A percentile compares a stretch with the other conserved stretches of the same genome.
phyloP scores from a whole-genome alignment of 345 rosid species.

The Gossypium sturtianum region DNA sequence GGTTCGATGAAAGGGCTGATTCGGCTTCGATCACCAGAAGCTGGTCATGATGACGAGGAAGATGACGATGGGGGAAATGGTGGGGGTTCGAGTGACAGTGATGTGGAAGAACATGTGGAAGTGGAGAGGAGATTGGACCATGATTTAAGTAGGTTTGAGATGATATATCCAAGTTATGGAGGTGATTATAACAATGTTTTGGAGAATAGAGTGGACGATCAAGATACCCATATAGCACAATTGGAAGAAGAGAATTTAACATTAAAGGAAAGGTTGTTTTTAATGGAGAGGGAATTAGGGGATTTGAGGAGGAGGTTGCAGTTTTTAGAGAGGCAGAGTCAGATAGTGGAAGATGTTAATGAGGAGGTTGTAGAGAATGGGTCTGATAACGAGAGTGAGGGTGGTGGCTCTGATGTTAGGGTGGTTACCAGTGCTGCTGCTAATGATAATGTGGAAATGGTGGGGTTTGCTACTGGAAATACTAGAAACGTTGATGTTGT shows the following conservation, averaged over 20 bases:
- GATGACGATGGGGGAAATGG: constrained; percentile 88
- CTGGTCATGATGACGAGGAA: constrained; percentile 61
- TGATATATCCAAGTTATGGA: constrained; percentile 74
- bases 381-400: constrained; percentile 63
- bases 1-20: constrained; percentile 98
- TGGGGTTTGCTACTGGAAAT: constrained; percentile 11
- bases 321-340: constrained; percentile 67
- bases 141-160: constrained; percentile 94
- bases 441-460: constrained; percentile 10
- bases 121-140: constrained; percentile 94
- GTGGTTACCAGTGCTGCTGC: constrained; percentile 15
- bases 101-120: constrained; percentile 93
- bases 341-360: constrained; percentile 45
- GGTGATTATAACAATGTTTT: constrained; percentile 66
- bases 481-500: constrained; percentile 16
- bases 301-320: constrained; percentile 85
- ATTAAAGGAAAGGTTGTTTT: constrained; percentile 76
- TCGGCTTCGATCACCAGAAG: constrained; percentile 61
- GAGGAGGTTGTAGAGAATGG: constrained; percentile 66
- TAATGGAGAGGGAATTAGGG: constrained; percentile 86
- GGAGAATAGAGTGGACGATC: constrained; percentile 96
- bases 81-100: constrained; percentile 92
- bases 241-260: constrained; percentile 94
- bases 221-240: constrained; percentile 83
- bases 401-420: constrained; percentile 53